Base-by-base conservation (phyloP, 176 grass and related monocot species). In the Carex kokanica region DNA sequence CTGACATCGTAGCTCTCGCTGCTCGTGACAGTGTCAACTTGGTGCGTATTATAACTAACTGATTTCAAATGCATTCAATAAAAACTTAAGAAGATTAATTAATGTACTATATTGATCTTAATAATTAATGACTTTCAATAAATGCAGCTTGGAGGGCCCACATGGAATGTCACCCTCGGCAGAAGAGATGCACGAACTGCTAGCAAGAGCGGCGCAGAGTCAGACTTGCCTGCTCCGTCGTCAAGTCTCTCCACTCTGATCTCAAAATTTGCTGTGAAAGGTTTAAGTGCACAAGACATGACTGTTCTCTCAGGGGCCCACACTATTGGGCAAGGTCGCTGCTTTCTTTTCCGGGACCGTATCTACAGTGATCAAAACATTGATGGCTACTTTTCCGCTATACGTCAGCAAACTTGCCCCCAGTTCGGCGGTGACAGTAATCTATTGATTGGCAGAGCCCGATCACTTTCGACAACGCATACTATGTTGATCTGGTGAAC, bases 261-360 rank as follows among this genome's bases (percentile, higher is more conserved):
- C 78, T 2, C 91, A 5, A 78, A 57, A 84, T 97, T 97, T 86
- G 60, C 56, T 23, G 74, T 27, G 21, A 90, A 97, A 80, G 88
- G 84, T 8, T 79, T 97, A 0, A 74, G 74, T 56, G 10, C 94
- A 23, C 59, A 80, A 0, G 94, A 97, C 81, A 88, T 97, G 89
- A 90, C 94, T 41, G 89, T 83, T 65, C 88, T 97, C 13, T 97
- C 94, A 10, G 91, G 94, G 36, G 91, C 88, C 47, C 94, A 97
- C 89, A 87, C 91, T 0, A 6, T 97, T 29, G 94, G 91, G 2
- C 78, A 84, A 79, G 88, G 87, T 9, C 88, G 86, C 32, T 97
- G 91, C 88, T 0, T 20, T 31, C 83, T 74, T 6, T 97, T 97
- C 89, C 89, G 89, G 32, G 2, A 4, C 43, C 94, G 72, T 75